phyloP scores from a whole-genome alignment of 495 filamentous ascomycete genomes.

The Umbilicaria muhlenbergii region DNA sequence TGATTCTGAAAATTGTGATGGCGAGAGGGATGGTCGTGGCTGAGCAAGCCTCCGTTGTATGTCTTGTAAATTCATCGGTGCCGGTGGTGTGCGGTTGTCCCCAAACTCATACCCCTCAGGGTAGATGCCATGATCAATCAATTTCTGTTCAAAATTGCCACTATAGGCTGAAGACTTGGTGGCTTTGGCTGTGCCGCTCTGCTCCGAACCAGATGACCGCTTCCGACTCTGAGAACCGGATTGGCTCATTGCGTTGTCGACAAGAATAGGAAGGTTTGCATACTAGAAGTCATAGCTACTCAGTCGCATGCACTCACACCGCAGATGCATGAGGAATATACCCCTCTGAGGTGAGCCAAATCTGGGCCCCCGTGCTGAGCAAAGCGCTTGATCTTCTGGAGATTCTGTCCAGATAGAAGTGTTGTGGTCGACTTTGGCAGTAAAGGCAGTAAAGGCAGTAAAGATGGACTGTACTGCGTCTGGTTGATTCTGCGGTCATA shows the following conservation, averaged over 20 bases:
- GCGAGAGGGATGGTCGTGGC: conserved; percentile 22
- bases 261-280: too few relatives aligned
- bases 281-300: too few relatives aligned
- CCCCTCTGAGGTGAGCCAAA: conserved; percentile 9
- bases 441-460: not conserved
- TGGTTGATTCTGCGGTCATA: conserved; percentile 19
- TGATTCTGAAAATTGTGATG: conserved; percentile 17
- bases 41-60: conserved; percentile 13
- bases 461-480: not conserved
- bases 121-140: conserved; percentile 20
- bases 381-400: conserved; percentile 5
- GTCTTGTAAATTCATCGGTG: conserved; percentile 14
- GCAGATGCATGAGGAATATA: conserved; percentile 1
- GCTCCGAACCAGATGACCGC: not conserved
- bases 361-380: conserved; percentile 12
- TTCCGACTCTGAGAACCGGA: not conserved
- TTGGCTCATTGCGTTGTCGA: conserved; percentile 4
- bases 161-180: conserved; percentile 13
- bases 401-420: too few relatives aligned
- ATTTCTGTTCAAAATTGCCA: conserved; percentile 17
- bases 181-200: too few relatives aligned
- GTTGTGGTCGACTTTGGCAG: not conserved
- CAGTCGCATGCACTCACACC: too few relatives aligned
- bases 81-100: conserved; percentile 3
- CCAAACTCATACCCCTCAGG: conserved; percentile 7